Percentiles rank a stretch among this genome's conserved stretches.
phyloP scores from a whole-genome alignment of 2,329 filamentous ascomycete species.

The Alternaria ethzedia region DNA sequence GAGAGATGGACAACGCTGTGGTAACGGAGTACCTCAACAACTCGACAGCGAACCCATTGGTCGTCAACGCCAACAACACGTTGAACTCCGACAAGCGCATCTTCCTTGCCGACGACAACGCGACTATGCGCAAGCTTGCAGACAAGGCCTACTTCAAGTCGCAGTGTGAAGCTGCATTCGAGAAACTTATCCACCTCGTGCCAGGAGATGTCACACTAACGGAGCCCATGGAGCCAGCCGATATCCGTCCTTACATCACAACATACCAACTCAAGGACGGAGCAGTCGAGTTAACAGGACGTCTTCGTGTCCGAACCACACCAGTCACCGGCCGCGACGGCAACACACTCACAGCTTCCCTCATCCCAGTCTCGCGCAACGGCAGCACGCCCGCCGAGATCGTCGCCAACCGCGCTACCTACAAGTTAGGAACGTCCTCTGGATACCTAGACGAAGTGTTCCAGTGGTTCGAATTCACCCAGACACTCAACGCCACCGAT shows the following conservation, averaged over 20 bases:
- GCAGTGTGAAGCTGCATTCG: slow-evolving; percentile 24
- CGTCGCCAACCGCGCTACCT: background rate
- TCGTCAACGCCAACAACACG: slow-evolving; percentile 35
- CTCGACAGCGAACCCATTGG: slow-evolving; percentile 34
- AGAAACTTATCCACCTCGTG: slow-evolving; percentile 29
- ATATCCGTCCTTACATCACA: slow-evolving; percentile 26
- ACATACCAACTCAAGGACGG: slow-evolving; percentile 17
- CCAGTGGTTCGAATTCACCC: slow-evolving; percentile 13
- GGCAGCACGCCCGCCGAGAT: background rate
- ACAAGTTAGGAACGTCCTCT: background rate
- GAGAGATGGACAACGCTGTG: slow-evolving; percentile 36
- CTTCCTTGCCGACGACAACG: slow-evolving; percentile 38
- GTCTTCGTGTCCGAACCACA: slow-evolving; percentile 23
- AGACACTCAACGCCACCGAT: background rate
- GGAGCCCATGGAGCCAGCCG: slow-evolving; percentile 24
- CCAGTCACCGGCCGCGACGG: slow-evolving; percentile 8
- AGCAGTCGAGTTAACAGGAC: slow-evolving; percentile 20
- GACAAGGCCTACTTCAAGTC: slow-evolving; percentile 25
- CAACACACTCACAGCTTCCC: background rate
- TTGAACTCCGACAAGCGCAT: slow-evolving; percentile 43
- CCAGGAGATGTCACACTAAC: slow-evolving; percentile 24
- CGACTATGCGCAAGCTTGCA: slow-evolving; percentile 37
- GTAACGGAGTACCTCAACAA: slow-evolving; percentile 42
- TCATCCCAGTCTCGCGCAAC: slow-evolving; percentile 5
- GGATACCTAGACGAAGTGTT: slow-evolving; percentile 11